Percentiles rank a stretch among this genome's conserved stretches.
Evolutionary conservation across 2,329 filamentous ascomycete species (phyloP).

Genomic region (Cryphonectria japonica): DNA sequence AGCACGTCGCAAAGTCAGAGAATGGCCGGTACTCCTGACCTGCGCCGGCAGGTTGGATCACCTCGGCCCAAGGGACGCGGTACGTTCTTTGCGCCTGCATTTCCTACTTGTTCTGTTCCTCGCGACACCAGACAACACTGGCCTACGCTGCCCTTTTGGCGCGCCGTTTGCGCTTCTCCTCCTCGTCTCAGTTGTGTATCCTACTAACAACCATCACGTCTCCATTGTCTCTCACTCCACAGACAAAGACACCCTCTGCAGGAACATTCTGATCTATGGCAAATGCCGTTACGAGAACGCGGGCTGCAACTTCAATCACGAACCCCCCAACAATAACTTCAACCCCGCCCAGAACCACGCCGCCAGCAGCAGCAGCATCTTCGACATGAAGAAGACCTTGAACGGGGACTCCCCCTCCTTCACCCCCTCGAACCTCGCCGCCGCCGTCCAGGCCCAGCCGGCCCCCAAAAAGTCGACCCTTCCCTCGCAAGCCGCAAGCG

Average conservation of each 20-base stretch:
- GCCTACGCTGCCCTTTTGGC: not conserved
- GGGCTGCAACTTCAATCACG: constrained; percentile 90
- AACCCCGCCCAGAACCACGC: not conserved
- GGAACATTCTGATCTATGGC: constrained; percentile 91
- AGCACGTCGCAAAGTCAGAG: not conserved
- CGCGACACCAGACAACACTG: not conserved
- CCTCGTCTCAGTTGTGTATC: not conserved
- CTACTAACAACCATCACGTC: constrained; percentile 27
- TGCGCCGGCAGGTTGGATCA: constrained; percentile 58
- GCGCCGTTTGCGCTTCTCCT: not conserved
- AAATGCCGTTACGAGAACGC: constrained; percentile 91
- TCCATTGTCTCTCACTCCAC: not conserved
- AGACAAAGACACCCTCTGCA: constrained; percentile 87
- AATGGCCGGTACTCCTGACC: constrained; percentile 41
- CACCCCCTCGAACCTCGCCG: constrained; percentile 64
- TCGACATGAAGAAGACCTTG: constrained; percentile 61
- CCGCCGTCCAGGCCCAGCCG: constrained; percentile 32
- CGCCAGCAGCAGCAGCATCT: not conserved
- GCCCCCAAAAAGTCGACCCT: constrained; percentile 73
- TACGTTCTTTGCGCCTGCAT: constrained; percentile 39
- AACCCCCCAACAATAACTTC: constrained; percentile 47
- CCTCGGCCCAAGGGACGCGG: constrained; percentile 61
- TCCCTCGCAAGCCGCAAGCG: constrained; percentile 87
- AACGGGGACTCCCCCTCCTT: constrained; percentile 98
- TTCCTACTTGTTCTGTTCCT: constrained; percentile 22